Conservation (phyloP, 2,329 filamentous ascomycete genomes). For the Fusarium subglutinans region DNA sequence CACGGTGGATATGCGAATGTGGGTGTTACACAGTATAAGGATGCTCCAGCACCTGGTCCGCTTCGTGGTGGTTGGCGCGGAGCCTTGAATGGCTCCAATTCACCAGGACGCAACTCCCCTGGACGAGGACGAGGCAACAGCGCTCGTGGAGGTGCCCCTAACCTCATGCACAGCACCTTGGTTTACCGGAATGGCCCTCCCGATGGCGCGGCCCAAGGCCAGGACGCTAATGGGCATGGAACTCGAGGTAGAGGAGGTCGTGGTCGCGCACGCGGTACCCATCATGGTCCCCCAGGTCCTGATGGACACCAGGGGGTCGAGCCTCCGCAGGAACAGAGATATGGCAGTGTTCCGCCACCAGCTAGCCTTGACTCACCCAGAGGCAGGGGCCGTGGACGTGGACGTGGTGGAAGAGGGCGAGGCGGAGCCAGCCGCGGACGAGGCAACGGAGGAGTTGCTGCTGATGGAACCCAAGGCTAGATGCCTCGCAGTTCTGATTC, state of each 20-base stretch:
- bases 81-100: conserved; percentile 59
- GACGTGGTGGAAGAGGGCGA: conserved; percentile 53
- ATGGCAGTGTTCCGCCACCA: conserved; percentile 70
- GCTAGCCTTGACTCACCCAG: conserved; percentile 60
- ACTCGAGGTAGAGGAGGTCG: conserved; percentile 43
- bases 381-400: conserved; percentile 52
- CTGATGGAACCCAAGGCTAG: conserved; percentile 37
- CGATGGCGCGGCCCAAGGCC: conserved; percentile 41
- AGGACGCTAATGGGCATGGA: conserved; percentile 43
- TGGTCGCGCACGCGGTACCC: conserved; percentile 46
- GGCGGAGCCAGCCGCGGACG: conserved; percentile 49
- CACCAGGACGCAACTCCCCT: conserved; percentile 50
- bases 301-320: conserved; percentile 23
- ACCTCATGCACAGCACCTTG: conserved; percentile 61
- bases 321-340: conserved; percentile 48
- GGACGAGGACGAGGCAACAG: conserved; percentile 52
- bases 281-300: conserved; percentile 34
- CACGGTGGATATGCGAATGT: conserved; percentile 63
- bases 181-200: conserved; percentile 58
- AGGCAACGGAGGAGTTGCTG: conserved; percentile 38
- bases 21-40: conserved; percentile 69
- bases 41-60: conserved; percentile 64
- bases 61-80: conserved; percentile 67
- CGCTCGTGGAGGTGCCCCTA: conserved; percentile 51
- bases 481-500: neutral